Evolutionary conservation across 2,329 filamentous ascomycete genomes (phyloP).

Genomic region (Exserohilum turcica): DNA sequence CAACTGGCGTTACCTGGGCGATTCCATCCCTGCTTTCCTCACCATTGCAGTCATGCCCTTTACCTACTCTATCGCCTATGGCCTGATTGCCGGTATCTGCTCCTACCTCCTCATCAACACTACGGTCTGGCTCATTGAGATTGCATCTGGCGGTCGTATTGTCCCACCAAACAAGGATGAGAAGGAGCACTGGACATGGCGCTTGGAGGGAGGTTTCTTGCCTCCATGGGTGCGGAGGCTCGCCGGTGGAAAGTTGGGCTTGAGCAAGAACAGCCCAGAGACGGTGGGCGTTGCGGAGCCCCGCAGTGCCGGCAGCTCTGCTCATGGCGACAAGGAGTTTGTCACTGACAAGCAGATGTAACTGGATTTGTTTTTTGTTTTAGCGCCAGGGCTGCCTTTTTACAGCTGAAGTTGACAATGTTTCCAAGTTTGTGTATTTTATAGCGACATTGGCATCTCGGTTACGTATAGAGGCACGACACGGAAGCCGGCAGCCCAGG

Average conservation of each 20-base stretch:
- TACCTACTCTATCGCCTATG: constrained; percentile 86
- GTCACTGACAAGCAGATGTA: constrained; percentile 29
- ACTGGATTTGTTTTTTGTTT: constrained; percentile 18
- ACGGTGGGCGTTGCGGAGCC: constrained; percentile 33
- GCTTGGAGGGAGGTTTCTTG: constrained; percentile 73
- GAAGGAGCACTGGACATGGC: constrained; percentile 82
- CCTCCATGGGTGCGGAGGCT: constrained; percentile 74
- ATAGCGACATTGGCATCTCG: constrained; percentile 1
- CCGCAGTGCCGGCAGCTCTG: constrained; percentile 35
- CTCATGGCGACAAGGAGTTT: constrained; percentile 32
- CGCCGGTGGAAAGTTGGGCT: constrained; percentile 70
- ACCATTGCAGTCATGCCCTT: constrained; percentile 88
- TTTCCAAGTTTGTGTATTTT: neutral
- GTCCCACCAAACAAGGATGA: constrained; percentile 75
- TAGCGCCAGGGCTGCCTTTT: neutral
- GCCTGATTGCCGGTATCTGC: constrained; percentile 79
- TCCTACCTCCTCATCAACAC: constrained; percentile 79
- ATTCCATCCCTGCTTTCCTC: constrained; percentile 82
- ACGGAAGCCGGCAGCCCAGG: neutral
- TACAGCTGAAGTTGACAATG: constrained; percentile 11
- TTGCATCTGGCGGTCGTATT: constrained; percentile 69
- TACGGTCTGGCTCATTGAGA: constrained; percentile 70
- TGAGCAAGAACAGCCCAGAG: constrained; percentile 60
- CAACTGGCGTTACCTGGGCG: constrained; percentile 83
- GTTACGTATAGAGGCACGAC: neutral